Evolutionary conservation across 2,329 filamentous ascomycete genomes (phyloP), one percentile per base, ranked within the genome.

Genomic region (Macroventuria anomochaeta): DNA sequence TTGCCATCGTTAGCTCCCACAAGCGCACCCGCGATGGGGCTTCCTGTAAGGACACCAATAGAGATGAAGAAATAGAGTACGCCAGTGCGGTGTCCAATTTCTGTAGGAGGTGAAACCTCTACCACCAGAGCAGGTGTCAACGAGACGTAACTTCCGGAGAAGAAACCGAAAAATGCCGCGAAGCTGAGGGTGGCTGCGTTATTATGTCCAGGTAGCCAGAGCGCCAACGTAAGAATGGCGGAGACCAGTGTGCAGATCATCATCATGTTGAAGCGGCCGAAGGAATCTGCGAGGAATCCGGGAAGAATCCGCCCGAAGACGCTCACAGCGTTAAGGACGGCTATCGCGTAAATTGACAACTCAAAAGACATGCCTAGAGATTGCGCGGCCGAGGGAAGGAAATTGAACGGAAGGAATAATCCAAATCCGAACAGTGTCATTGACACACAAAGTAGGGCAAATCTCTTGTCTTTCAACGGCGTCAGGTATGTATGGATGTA

Each of bases 11-110:
- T 21, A 8, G 7, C 20, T 10, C 6, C 13, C 11, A 38, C 38
- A 5, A 41, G 18, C 5, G 40, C 26, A n/a, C 40, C 40, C 2
- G 34, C 53, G 38, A 51, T 55, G 7, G 53, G 55, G 15, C 39
- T 55, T 10, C 55, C 55, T 18, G 43, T 48, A 1, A 58, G 38
- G 11, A 43, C 53, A 13, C 29, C 53, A 39, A 40, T 21, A 8
- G 53, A 5, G 12, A 21, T 15, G 15, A 85, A 69, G 11, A 83
- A 79, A 65, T 88, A 88, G 17, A 83, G 76, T 0, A 81, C 80
- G 2, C 89, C 89, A 2, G 80, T 85, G 6, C 88, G 79, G 5
- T 85, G 80, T 15, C 88, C 89, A 33, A 91, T 87, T 71, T 90
- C 79, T 25, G 82, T 77, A 33, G 90, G 80, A 47, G 88, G 83